Conservation (phyloP, 352 stramenopile genomes). For the Globisporangium carolinianum region DNA sequence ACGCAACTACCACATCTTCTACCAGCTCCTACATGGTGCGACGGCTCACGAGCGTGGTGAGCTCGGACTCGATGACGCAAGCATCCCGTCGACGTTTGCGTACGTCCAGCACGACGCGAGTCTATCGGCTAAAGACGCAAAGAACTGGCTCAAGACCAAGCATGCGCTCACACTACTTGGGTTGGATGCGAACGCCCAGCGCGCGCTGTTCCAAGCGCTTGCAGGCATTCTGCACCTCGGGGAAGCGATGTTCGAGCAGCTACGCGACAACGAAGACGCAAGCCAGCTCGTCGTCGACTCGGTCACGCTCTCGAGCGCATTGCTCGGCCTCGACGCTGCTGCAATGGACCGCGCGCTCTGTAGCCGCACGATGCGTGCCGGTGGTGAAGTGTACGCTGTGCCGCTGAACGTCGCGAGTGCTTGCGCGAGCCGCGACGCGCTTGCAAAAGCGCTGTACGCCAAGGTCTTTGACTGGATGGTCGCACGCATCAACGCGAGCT, state of each 20-base stretch:
- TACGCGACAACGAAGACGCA: constrained; percentile 52
- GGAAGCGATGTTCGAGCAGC: constrained; percentile 42
- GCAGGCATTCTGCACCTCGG: constrained; percentile 81
- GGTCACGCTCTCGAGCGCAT: constrained; percentile 27
- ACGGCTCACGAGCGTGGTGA: constrained; percentile 30
- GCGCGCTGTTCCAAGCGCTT: constrained; percentile 55
- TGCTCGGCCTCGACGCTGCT: constrained; percentile 41
- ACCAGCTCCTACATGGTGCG: constrained; percentile 74
- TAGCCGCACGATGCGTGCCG: constrained; percentile 62
- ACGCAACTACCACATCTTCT: constrained; percentile 97
- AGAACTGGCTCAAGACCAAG: constrained; percentile 60
- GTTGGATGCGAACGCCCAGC: constrained; percentile 40
- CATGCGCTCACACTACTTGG: constrained; percentile 54
- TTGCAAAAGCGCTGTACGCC: constrained; percentile 94
- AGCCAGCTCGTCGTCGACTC: constrained; percentile 31
- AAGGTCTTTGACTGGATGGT: constrained; percentile 96
- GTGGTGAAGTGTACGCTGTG: constrained; percentile 59
- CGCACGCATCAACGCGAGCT: constrained; percentile 77
- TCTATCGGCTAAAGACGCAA: constrained; percentile 30
- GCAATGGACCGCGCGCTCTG: constrained; percentile 56
- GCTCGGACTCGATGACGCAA: constrained; percentile 27
- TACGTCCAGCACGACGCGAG: constrained; percentile 46
- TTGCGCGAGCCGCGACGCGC: constrained; percentile 82
- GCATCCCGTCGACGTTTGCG: constrained; percentile 18
- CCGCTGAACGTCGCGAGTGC: constrained; percentile 60